Evolutionary conservation across 2,329 filamentous ascomycete species (phyloP).

Genomic region (Pseudogymnoascus sp.): DNA sequence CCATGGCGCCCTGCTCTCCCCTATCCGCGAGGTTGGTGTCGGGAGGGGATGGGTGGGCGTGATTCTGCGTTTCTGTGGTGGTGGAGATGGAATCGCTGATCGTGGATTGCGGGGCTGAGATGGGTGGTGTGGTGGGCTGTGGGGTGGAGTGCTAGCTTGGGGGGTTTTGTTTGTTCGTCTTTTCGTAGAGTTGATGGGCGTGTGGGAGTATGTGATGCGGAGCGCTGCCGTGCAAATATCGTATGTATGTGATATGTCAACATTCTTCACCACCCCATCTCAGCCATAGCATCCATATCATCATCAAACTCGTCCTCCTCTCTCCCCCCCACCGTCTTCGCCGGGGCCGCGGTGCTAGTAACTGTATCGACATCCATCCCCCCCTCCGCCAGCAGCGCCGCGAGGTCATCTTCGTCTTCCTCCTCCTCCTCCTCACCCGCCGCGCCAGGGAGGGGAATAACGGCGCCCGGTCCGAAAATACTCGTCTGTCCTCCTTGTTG

Average conservation of each 20-base stretch:
- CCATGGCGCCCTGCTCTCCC: neutral
- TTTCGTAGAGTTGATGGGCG: no score
- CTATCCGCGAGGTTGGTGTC: no score
- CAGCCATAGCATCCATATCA: neutral
- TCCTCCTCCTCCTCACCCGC: neutral
- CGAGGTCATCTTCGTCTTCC: neutral
- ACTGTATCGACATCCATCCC: neutral
- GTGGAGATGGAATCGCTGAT: no score
- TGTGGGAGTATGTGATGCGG: neutral
- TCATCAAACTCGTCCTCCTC: neutral
- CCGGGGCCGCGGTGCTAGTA: neutral
- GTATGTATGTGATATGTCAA: neutral
- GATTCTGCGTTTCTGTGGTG: neutral
- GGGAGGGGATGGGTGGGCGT: no score
- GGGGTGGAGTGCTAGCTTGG: neutral
- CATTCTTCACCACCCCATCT: neutral
- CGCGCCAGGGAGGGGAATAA: neutral
- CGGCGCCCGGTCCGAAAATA: neutral
- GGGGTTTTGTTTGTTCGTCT: no score
- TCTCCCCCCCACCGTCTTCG: neutral
- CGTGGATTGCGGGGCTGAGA: no score
- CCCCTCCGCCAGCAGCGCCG: neutral
- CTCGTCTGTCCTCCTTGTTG: neutral
- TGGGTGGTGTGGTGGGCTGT: no score
- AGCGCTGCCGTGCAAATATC: neutral